phyloP scores from a whole-genome alignment of 2,329 filamentous ascomycete genomes.

The Huntiella moniliformis region DNA sequence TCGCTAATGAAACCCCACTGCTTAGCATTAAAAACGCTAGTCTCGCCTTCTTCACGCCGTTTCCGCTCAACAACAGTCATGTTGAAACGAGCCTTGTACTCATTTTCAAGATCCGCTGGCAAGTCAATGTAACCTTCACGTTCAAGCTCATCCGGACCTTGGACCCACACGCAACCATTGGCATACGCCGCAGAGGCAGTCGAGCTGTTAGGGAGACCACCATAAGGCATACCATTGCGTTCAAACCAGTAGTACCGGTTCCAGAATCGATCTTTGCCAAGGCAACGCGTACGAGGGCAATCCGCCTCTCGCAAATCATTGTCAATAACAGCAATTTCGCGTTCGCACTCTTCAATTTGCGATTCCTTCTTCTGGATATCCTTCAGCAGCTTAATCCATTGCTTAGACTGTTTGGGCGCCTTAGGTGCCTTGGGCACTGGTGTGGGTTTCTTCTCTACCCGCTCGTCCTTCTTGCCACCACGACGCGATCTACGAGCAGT shows the following conservation, averaged over 20 bases:
- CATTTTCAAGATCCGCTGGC: slow-evolving; percentile 46
- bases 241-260: slow-evolving; percentile 99
- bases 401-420: slow-evolving; percentile 61
- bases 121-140: slow-evolving; percentile 73
- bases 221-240: slow-evolving; percentile 93
- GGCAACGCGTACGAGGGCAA: slow-evolving; percentile 70
- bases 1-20: slow-evolving; percentile 91
- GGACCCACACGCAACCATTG: slow-evolving; percentile 90
- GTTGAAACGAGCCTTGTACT: slow-evolving; percentile 59
- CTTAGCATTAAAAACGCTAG: slow-evolving; percentile 53
- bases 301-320: slow-evolving; percentile 88
- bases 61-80: slow-evolving; percentile 78
- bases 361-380: slow-evolving; percentile 80
- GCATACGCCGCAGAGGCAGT: slow-evolving; percentile 76
- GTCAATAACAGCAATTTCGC: slow-evolving; percentile 67
- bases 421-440: slow-evolving; percentile 46
- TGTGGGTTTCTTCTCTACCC: slow-evolving; percentile 53
- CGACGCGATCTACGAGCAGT: slow-evolving; percentile 18
- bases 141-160: slow-evolving; percentile 82
- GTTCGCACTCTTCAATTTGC: slow-evolving; percentile 62
- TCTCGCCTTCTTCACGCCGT: slow-evolving; percentile 63
- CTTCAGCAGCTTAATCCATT: slow-evolving; percentile 71
- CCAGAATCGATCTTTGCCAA: slow-evolving; percentile 93
- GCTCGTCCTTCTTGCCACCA: slow-evolving; percentile 30
- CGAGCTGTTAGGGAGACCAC: slow-evolving; percentile 69